phyloP scores from a whole-genome alignment of 176 grass and related monocot genomes.

The Microstegium vimineum region DNA sequence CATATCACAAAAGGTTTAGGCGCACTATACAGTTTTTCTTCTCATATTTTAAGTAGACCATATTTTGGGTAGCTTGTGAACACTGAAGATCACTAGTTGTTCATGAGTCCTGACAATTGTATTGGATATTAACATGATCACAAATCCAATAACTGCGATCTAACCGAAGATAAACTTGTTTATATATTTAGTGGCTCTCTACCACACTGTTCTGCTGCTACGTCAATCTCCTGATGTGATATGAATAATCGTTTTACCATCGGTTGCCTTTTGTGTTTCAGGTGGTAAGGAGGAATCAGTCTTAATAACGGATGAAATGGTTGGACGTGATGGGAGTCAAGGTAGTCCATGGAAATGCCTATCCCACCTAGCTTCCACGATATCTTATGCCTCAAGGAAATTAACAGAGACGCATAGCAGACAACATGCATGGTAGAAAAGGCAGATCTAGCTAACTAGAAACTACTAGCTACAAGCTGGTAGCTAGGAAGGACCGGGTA shows the following conservation, averaged over 20 bases:
- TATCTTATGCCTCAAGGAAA: neutral
- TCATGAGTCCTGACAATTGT: neutral
- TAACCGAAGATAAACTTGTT: neutral
- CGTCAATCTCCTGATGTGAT: neutral
- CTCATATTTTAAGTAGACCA: neutral
- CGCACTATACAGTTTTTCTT: neutral
- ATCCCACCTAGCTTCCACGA: neutral
- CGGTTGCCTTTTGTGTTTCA: constrained; percentile 13
- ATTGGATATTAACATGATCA: constrained; percentile 33
- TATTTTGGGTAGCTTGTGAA: neutral
- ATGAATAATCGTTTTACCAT: neutral
- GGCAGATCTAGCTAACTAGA: constrained; percentile 1
- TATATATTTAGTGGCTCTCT: neutral
- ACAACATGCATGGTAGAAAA: constrained; percentile 11
- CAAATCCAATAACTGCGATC: constrained; percentile 16
- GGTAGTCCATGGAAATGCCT: neutral
- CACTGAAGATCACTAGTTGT: neutral
- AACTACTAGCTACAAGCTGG: constrained; percentile 14
- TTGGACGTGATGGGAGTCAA: constrained; percentile 12
- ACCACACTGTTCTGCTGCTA: neutral
- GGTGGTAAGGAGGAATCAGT: constrained; percentile 28
- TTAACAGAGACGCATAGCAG: neutral
- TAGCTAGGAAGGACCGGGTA: constrained; percentile 34
- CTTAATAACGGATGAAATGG: neutral
- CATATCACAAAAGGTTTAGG: neutral